These are phyloP conservation scores for Paramecium octaurelia DNA, from an alignment of 73 alveolate species.

Conservation along the genomic window DNA sequence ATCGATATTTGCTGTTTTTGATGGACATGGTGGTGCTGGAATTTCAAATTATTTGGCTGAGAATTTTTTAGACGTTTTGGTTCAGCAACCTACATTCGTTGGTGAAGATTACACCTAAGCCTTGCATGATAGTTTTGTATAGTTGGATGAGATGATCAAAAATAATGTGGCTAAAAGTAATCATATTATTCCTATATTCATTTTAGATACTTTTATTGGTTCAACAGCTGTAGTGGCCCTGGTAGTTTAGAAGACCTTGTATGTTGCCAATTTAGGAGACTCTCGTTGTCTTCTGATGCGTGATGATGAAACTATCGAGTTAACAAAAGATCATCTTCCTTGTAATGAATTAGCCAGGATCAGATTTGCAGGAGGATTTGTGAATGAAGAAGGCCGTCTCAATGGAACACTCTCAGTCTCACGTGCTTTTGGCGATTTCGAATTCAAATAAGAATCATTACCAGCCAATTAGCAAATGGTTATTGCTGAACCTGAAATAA, in stretches of 20 bases:
- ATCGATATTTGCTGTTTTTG: slow-evolving; percentile 87
- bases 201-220: slow-evolving; percentile 26
- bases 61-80: background rate
- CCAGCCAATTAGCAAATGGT: slow-evolving; percentile 13
- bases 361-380: slow-evolving; percentile 57
- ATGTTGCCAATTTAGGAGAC: slow-evolving; percentile 64
- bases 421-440: slow-evolving; percentile 86
- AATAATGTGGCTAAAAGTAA: background rate
- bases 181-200: background rate
- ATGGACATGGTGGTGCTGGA: slow-evolving; percentile 94
- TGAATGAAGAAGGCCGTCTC: slow-evolving; percentile 68
- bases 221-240: slow-evolving; percentile 63
- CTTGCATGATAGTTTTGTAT: background rate
- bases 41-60: background rate
- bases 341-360: slow-evolving; percentile 51
- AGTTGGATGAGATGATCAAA: background rate
- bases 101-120: background rate
- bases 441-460: slow-evolving; percentile 65
- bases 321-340: slow-evolving; percentile 59
- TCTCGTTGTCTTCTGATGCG: slow-evolving; percentile 49
- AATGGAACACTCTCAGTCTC: slow-evolving; percentile 75
- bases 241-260: slow-evolving; percentile 32
- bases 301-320: slow-evolving; percentile 57
- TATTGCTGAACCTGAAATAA: slow-evolving; percentile 23
- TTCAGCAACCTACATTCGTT: background rate